Conservation (phyloP, 2,329 filamentous ascomycete species). For the Talaromyces sp. region DNA sequence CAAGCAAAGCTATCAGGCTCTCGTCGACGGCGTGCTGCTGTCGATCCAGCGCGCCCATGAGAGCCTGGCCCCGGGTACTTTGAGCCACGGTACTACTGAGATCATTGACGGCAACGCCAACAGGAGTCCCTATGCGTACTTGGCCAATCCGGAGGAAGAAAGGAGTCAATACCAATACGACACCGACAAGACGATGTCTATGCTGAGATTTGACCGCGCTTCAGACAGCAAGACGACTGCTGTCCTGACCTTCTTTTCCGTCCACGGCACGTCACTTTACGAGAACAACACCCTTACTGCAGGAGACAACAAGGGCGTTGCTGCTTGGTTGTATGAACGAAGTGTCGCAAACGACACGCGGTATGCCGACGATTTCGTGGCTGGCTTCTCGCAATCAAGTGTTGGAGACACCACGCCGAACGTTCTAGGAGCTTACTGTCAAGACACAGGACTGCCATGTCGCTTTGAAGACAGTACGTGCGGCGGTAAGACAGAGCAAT, state of each 20-base stretch:
- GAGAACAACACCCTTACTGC: slow-evolving; percentile 88
- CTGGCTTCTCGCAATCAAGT: slow-evolving; percentile 86
- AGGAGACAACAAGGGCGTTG: slow-evolving; percentile 96
- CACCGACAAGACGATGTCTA: slow-evolving; percentile 72
- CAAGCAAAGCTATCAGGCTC: slow-evolving; percentile 79
- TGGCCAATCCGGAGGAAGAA: slow-evolving; percentile 76
- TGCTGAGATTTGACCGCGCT: slow-evolving; percentile 71
- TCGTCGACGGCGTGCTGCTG: slow-evolving; percentile 77
- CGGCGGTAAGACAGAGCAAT: slow-evolving; percentile 37
- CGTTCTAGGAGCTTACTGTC: slow-evolving; percentile 79
- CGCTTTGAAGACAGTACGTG: slow-evolving; percentile 74
- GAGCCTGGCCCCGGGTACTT: slow-evolving; percentile 61
- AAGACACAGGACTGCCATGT: slow-evolving; percentile 61
- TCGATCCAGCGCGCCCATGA: slow-evolving; percentile 80
- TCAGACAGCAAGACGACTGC: slow-evolving; percentile 73
- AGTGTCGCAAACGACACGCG: slow-evolving; percentile 51
- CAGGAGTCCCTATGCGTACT: slow-evolving; percentile 80
- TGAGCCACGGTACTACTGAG: slow-evolving; percentile 65
- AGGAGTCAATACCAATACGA: slow-evolving; percentile 60
- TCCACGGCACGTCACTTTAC: slow-evolving; percentile 85
- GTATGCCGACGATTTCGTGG: slow-evolving; percentile 67
- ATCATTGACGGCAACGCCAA: slow-evolving; percentile 79
- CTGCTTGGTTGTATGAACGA: slow-evolving; percentile 77
- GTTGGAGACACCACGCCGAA: slow-evolving; percentile 91
- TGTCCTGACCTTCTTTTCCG: slow-evolving; percentile 83